Evolutionary conservation across 257 asterid species (phyloP), one percentile per base, ranked within the genome.

Genomic region (Avicennia marina): DNA sequence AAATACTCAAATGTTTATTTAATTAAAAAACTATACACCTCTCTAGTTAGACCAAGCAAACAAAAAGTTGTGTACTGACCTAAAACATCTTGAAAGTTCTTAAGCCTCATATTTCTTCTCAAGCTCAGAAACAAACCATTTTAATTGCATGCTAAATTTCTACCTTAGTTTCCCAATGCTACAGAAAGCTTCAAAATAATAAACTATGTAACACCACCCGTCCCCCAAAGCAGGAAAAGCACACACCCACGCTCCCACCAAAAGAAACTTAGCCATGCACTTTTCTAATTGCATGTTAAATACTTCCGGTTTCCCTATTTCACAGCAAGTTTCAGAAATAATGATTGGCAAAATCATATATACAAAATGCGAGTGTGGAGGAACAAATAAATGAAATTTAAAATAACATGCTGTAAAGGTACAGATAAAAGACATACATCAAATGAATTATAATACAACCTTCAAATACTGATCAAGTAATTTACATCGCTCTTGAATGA

Each of bases 401-500:
- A 68, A 60, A 41, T 54, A 40, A 32, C 32, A 49, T 49, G 45
- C 13, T 4, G 24, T 48, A 46, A 60, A 25, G 40, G 12, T 34
- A 6, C 22, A 17, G 32, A 56, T 47, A 60, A 44, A 21, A 60
- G 21, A 64, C 58, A 44, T 54, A 67, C 47, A 38, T 67, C 62
- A 41, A 61, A 65, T 22, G 58, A 29, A 72, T 36, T 0, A 1
- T 4, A 11, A 11, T 4, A 47, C 48, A 61, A 91, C 98, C 98
- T 93, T 93, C 84, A 93, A 65, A 74, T 89, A 93, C 65, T 64
- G 81, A 75, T 89, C 93, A 58, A 93, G 98, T 81, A 84, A 79
- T 78, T 60, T 83, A 77, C 98, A 83, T 29, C 98, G 91, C 65
- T 89, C 87, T 75, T 73, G 94, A 75, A 93, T 82, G 76, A 79